Evolutionary conservation across 352 stramenopile species (phyloP).

Genomic region (Globisporangium recalcitrans): DNA sequence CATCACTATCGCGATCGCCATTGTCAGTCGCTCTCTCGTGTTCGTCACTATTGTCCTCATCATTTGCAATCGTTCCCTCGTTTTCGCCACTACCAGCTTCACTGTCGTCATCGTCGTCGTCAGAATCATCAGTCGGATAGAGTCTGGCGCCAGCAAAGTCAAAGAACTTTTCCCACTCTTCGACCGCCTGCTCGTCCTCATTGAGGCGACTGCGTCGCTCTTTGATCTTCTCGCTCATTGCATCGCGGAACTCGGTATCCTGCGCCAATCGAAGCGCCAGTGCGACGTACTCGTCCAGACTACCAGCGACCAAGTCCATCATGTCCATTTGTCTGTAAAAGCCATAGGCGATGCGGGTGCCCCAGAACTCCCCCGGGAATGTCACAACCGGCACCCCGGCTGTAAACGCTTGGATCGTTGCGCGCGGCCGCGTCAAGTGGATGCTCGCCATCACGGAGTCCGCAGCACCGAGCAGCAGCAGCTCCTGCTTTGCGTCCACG

Average conservation of each 20-base stretch:
- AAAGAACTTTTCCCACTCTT: slow-evolving; percentile 74
- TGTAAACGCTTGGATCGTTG: slow-evolving; percentile 54
- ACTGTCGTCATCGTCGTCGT: neutral
- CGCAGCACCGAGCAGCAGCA: slow-evolving; percentile 40
- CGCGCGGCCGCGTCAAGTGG: slow-evolving; percentile 40
- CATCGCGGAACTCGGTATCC: slow-evolving; percentile 35
- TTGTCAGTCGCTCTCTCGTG: neutral
- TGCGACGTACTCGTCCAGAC: slow-evolving; percentile 42
- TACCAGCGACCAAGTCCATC: slow-evolving; percentile 38
- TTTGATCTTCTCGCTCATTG: slow-evolving; percentile 42
- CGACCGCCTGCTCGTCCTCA: slow-evolving; percentile 33
- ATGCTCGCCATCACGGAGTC: slow-evolving; percentile 61
- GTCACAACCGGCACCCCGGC: slow-evolving; percentile 63
- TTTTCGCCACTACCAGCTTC: neutral
- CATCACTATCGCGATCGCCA: neutral
- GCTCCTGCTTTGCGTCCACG: slow-evolving; percentile 47
- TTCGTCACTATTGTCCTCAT: neutral
- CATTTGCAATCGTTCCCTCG: neutral
- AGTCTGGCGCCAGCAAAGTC: slow-evolving; percentile 34
- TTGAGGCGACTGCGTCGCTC: slow-evolving; percentile 35
- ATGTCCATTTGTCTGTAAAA: slow-evolving; percentile 71
- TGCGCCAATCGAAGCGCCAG: slow-evolving; percentile 50
- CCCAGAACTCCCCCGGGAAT: slow-evolving; percentile 50
- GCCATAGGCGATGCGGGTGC: slow-evolving; percentile 50
- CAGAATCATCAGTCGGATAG: slow-evolving; percentile 24